These are phyloP conservation scores for Penicillium crystallinum DNA, from an alignment of 495 filamentous ascomycete species.

Conservation along the genomic window DNA sequence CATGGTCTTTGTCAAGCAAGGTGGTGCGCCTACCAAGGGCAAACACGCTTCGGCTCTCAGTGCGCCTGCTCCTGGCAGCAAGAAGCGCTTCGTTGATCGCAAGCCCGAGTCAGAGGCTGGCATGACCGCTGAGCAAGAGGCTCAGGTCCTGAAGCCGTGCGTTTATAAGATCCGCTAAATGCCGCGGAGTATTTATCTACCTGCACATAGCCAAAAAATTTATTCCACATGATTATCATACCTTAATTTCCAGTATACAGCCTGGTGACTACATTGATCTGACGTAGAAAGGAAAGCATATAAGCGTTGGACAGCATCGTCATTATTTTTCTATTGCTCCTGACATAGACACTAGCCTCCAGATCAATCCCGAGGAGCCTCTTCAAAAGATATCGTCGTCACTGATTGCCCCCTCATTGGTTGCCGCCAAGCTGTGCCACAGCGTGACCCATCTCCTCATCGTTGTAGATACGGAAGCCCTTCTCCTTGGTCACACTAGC, in stretches of 20 bases:
- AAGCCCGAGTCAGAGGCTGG: slow-evolving; percentile 50
- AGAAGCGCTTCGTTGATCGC: slow-evolving; percentile 57
- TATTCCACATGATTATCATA: not conserved
- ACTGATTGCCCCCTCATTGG: slow-evolving; percentile 29
- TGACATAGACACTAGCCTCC: slow-evolving; percentile 13
- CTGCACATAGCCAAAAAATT: slow-evolving; percentile 2
- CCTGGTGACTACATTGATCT: not conserved
- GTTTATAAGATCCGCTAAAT: slow-evolving; percentile 85
- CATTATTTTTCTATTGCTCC: slow-evolving; percentile 28
- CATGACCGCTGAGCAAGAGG: slow-evolving; percentile 50
- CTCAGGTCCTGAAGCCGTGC: slow-evolving; percentile 84
- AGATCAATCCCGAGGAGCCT: not conserved
- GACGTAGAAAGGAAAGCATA: not conserved
- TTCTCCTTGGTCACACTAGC: slow-evolving; percentile 96
- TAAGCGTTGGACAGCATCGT: slow-evolving; percentile 6
- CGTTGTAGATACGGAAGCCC: slow-evolving; percentile 95
- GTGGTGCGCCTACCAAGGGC: slow-evolving; percentile 57
- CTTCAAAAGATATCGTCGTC: not conserved
- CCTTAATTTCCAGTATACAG: not conserved
- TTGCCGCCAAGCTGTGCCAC: slow-evolving; percentile 63
- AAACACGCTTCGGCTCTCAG: slow-evolving; percentile 51
- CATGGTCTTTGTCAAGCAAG: slow-evolving; percentile 85
- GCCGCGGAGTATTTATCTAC: not conserved
- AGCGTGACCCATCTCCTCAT: slow-evolving; percentile 90
- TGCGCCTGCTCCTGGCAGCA: slow-evolving; percentile 36